A percentile compares a stretch with the other conserved stretches of the same genome.
phyloP scores from a whole-genome alignment of 2,329 filamentous ascomycete genomes.

The Pestalotiopsis fici region DNA sequence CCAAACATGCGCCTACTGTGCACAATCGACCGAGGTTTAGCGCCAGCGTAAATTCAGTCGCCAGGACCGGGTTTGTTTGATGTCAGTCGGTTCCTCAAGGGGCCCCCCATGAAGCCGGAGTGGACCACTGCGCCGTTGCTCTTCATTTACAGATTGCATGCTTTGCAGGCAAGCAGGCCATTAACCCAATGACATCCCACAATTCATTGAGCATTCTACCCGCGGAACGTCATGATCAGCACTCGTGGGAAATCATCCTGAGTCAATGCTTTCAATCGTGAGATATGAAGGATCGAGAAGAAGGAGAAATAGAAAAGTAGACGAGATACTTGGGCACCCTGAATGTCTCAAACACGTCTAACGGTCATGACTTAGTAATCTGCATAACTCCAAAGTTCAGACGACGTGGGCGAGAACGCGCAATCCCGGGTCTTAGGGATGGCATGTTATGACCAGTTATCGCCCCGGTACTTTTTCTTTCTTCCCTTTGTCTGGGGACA shows the following conservation, averaged over 20 bases:
- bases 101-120: background rate
- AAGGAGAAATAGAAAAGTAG: no score
- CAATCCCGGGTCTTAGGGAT: background rate
- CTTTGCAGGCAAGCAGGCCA: background rate
- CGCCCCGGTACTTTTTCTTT: background rate
- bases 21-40: background rate
- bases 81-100: background rate
- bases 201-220: background rate
- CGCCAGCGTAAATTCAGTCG: background rate
- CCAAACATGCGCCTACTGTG: background rate
- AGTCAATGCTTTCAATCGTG: no score
- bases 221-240: slow-evolving; percentile 6
- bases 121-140: slow-evolving; percentile 6
- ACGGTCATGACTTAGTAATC: no score
- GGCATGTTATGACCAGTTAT: background rate
- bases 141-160: slow-evolving; percentile 6
- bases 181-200: background rate
- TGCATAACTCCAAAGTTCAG: no score
- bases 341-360: no score
- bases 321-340: no score
- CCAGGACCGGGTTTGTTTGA: background rate
- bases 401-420: background rate
- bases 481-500: background rate
- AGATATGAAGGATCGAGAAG: no score
- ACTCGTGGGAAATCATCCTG: background rate